phyloP scores from a whole-genome alignment of 2,329 filamentous ascomycete species.

The Ilyonectria sp. region DNA sequence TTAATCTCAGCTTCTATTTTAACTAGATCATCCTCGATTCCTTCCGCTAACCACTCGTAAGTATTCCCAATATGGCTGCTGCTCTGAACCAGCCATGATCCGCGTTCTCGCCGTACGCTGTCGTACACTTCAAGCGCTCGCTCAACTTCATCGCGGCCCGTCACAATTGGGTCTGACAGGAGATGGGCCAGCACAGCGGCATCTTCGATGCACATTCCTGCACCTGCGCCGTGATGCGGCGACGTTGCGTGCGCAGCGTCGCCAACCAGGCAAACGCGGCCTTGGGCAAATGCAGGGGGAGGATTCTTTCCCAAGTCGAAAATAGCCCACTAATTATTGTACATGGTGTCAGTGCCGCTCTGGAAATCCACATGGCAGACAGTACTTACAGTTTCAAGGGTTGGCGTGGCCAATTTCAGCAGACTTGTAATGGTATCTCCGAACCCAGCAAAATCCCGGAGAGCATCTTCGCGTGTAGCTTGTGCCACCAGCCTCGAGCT shows the following conservation, averaged over 20 bases:
- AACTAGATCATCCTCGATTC: slow-evolving; percentile 13
- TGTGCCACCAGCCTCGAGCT: slow-evolving; percentile 34
- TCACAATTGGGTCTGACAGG: slow-evolving; percentile 5
- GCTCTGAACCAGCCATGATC: slow-evolving; percentile 22
- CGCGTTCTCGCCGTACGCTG: slow-evolving; percentile 14
- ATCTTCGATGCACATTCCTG: slow-evolving; percentile 28
- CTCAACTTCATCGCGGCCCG: not conserved
- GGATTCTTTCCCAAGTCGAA: slow-evolving; percentile 29
- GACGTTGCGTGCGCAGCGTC: slow-evolving; percentile 30
- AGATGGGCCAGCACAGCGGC: slow-evolving; percentile 22
- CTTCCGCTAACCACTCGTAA: slow-evolving; percentile 25
- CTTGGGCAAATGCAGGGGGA: slow-evolving; percentile 17
- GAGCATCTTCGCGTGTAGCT: slow-evolving; percentile 51
- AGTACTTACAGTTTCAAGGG: slow-evolving; percentile 41
- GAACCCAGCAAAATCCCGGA: slow-evolving; percentile 55
- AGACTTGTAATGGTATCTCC: slow-evolving; percentile 50
- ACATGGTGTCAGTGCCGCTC: not conserved
- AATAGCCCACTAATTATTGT: slow-evolving; percentile 22
- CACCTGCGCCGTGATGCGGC: slow-evolving; percentile 29
- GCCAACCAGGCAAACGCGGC: slow-evolving; percentile 20
- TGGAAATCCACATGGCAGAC: not conserved
- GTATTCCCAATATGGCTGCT: slow-evolving; percentile 26
- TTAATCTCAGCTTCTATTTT: slow-evolving; percentile 28
- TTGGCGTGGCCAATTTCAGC: slow-evolving; percentile 48
- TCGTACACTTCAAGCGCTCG: slow-evolving; percentile 22